Percentiles rank a stretch among this genome's conserved stretches.
Conservation (phyloP, 805 yeast genomes). For the Candida montana region DNA sequence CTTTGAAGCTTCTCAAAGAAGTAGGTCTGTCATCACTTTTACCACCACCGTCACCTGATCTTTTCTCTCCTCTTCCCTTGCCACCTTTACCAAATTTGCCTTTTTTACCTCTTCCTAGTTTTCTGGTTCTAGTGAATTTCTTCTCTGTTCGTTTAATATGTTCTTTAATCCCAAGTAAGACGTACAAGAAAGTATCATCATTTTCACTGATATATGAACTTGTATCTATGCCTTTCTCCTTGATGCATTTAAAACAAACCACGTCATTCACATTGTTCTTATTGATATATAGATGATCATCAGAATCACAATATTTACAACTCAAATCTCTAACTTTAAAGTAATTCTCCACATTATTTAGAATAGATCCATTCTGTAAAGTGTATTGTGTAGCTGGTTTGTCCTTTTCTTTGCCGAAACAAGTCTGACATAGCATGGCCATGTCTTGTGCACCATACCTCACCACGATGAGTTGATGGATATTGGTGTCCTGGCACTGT, state of each 20-base stretch:
- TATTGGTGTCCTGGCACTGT: conserved; percentile 47
- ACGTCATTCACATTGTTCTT: conserved; percentile 23
- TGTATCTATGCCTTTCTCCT: conserved; percentile 12
- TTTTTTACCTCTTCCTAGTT: conserved; percentile 31
- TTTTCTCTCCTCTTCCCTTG: conserved; percentile 12
- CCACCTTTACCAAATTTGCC: conserved; percentile 13
- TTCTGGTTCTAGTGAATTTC: conserved; percentile 26
- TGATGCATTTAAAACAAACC: conserved; percentile 40
- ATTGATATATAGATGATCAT: conserved; percentile 35
- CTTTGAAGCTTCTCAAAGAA: conserved; percentile 35
- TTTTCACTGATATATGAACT: conserved; percentile 36
- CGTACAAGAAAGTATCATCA: conserved; percentile 42
- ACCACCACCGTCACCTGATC: conserved; percentile 10
- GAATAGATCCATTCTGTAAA: conserved; percentile 50
- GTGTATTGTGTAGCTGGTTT: conserved; percentile 46
- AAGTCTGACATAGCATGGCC: conserved; percentile 41
- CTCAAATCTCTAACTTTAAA: conserved; percentile 44
- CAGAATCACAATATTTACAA: conserved; percentile 41
- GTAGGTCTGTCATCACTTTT: conserved; percentile 21
- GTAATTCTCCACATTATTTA: conserved; percentile 43
- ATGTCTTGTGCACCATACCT: conserved; percentile 54
- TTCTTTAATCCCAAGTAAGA: conserved; percentile 44
- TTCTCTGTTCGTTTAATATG: conserved; percentile 11
- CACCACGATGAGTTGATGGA: conserved; percentile 46
- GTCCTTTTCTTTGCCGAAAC: conserved; percentile 38